These are phyloP conservation scores for Talaromyces sp. DNA, from an alignment of 2,329 filamentous ascomycete genomes.

Conservation along the genomic window DNA sequence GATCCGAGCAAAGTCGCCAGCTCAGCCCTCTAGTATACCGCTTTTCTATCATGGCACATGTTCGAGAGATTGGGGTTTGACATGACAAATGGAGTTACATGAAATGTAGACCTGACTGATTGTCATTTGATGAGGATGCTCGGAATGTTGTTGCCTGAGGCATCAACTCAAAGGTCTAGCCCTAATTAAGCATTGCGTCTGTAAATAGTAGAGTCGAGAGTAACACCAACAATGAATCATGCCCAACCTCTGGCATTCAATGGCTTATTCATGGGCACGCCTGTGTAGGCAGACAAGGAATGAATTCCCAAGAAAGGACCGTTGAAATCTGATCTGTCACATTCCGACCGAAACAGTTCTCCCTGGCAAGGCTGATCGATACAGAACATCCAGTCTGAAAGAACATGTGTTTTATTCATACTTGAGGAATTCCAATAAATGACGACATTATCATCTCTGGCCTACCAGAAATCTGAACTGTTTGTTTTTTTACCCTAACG, in stretches of 20 bases:
- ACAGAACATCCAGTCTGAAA: not conserved
- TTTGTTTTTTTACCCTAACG: not conserved
- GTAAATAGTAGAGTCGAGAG: not conserved
- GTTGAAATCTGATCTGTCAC: constrained; percentile 2
- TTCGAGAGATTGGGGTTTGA: not conserved
- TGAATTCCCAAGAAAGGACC: not conserved
- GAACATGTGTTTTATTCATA: not conserved
- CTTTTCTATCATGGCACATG: not conserved
- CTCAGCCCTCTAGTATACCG: not conserved
- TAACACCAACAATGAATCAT: not conserved
- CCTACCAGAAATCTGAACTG: not conserved
- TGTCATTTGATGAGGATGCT: not conserved
- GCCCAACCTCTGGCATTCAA: not conserved
- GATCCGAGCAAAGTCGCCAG: not conserved
- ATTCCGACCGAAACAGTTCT: not conserved
- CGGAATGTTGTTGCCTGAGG: constrained; percentile 10
- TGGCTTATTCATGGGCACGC: not conserved
- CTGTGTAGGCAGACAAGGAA: not conserved
- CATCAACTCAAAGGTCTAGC: not conserved
- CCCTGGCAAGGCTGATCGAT: not conserved
- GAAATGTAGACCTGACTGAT: not conserved
- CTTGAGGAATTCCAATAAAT: not conserved
- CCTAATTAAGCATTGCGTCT: not conserved
- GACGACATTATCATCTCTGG: not conserved
- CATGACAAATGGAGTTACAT: not conserved